These are phyloP conservation scores for Scedosporium minutisporum DNA, from an alignment of 2,329 filamentous ascomycete genomes.

Conservation along the genomic window DNA sequence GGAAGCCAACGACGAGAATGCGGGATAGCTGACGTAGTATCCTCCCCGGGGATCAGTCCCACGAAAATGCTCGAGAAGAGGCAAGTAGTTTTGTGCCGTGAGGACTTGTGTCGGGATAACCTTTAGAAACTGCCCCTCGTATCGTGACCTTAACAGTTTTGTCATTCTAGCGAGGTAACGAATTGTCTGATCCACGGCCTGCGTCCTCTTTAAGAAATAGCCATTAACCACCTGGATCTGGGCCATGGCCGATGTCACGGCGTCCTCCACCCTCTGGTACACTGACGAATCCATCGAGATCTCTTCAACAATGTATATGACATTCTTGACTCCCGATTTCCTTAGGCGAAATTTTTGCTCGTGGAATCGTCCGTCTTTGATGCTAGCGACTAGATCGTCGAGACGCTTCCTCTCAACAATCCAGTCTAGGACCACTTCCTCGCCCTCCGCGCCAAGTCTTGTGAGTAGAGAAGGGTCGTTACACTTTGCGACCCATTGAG, in stretches of 20 bases:
- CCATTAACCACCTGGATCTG: conserved; percentile 70
- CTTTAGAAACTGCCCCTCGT: conserved; percentile 46
- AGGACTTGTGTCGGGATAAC: conserved; percentile 59
- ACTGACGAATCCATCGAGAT: conserved; percentile 48
- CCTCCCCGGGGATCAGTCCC: conserved; percentile 35
- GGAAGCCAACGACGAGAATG: conserved; percentile 62
- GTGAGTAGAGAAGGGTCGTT: conserved; percentile 47
- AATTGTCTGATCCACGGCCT: conserved; percentile 69
- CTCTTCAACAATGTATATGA: conserved; percentile 72
- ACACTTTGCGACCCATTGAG: conserved; percentile 69
- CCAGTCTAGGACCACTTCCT: conserved; percentile 68
- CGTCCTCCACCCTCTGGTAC: conserved; percentile 51
- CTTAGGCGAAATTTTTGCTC: conserved; percentile 76
- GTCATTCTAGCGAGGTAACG: conserved; percentile 68
- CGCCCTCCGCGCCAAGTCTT: conserved; percentile 48
- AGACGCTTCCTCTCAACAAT: conserved; percentile 74
- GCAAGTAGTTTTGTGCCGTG: conserved; percentile 55
- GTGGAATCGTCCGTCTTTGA: conserved; percentile 73
- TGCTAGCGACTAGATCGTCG: conserved; percentile 69
- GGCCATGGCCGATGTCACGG: conserved; percentile 63
- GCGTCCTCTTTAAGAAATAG: conserved; percentile 69
- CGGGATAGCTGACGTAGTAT: conserved; percentile 58
- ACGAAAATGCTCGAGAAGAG: conserved; percentile 50
- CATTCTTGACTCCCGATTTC: conserved; percentile 63
- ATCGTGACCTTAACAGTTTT: conserved; percentile 52